phyloP scores from a whole-genome alignment of 345 rosid genomes.

The Eucalyptus sp. region DNA sequence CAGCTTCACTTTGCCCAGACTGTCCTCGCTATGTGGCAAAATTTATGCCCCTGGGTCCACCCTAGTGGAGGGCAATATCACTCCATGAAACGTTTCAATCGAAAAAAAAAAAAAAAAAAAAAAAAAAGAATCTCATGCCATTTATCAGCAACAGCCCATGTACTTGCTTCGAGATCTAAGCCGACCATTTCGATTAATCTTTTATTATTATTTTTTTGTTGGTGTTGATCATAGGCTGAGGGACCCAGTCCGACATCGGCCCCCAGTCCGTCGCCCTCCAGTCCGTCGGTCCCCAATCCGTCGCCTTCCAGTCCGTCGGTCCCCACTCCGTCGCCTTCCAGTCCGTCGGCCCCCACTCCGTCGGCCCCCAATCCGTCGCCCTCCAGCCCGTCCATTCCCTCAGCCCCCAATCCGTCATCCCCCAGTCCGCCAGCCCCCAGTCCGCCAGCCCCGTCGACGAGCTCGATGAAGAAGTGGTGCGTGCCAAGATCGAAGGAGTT shows the following conservation, averaged over 20 bases:
- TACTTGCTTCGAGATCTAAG: not conserved
- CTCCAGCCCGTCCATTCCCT: too few species aligned
- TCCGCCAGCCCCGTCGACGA: constrained; percentile 9
- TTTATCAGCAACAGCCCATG: not conserved
- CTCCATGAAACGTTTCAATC: not conserved
- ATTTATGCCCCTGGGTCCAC: not conserved
- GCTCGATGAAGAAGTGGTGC: constrained; percentile 30
- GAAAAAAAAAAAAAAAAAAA: not conserved
- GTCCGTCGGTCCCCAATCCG: too few species aligned
- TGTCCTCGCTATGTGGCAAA: not conserved
- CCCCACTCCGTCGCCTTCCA: too few species aligned
- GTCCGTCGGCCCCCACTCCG: too few species aligned
- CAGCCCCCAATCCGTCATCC: too few species aligned
- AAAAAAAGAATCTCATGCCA: not conserved
- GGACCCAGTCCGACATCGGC: not conserved
- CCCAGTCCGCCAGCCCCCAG: too few species aligned
- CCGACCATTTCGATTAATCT: not conserved
- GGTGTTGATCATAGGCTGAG: not conserved
- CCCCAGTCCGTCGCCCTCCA: too few species aligned
- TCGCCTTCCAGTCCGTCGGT: too few species aligned
- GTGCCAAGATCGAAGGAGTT: constrained; percentile 9
- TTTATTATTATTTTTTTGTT: not conserved
- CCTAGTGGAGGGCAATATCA: not conserved
- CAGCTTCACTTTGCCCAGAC: not conserved
- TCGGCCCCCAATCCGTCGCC: too few species aligned